A percentile compares a stretch with the other conserved stretches of the same genome.
These are phyloP conservation scores for Cladophialophora bantiana DNA, from an alignment of 2,329 filamentous ascomycete species.

Conservation along the genomic window DNA sequence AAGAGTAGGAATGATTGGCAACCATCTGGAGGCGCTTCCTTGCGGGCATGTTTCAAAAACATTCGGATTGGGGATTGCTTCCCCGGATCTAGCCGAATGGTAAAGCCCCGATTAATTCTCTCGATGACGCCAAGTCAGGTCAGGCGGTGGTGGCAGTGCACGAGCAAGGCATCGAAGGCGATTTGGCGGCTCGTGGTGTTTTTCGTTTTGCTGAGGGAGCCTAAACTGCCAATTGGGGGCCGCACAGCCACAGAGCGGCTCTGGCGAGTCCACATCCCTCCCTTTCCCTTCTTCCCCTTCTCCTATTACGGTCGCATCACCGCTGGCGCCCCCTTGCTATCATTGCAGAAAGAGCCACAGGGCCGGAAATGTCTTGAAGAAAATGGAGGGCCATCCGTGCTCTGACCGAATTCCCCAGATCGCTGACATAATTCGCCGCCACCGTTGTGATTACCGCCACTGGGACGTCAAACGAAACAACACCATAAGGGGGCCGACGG, in stretches of 20 bases:
- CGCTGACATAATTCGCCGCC: slow-evolving; percentile 34
- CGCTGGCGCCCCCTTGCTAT: slow-evolving; percentile 1
- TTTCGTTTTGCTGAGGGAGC: not conserved
- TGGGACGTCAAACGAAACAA: slow-evolving; percentile 31
- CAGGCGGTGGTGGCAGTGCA: slow-evolving; percentile 5
- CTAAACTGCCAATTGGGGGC: slow-evolving; percentile 6
- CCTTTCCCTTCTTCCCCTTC: slow-evolving; percentile 10
- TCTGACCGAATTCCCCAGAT: slow-evolving; percentile 16
- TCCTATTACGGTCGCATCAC: not conserved
- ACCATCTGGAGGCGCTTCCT: not conserved
- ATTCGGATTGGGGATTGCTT: not conserved
- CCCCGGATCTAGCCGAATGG: slow-evolving; percentile 1
- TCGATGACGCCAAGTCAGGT: slow-evolving; percentile 7
- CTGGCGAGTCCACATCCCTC: not conserved
- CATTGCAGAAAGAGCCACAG: not conserved
- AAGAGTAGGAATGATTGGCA: not conserved
- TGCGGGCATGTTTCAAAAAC: not conserved
- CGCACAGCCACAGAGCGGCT: slow-evolving; percentile 23
- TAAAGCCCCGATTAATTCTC: not conserved
- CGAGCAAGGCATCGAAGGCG: not conserved
- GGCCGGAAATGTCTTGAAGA: not conserved
- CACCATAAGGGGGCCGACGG: slow-evolving; percentile 5
- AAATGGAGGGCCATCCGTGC: not conserved
- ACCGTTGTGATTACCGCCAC: slow-evolving; percentile 15
- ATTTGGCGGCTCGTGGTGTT: not conserved